These are phyloP conservation scores for Iris pallida DNA, from an alignment of 116 monocot genomes.

Conservation along the genomic window DNA sequence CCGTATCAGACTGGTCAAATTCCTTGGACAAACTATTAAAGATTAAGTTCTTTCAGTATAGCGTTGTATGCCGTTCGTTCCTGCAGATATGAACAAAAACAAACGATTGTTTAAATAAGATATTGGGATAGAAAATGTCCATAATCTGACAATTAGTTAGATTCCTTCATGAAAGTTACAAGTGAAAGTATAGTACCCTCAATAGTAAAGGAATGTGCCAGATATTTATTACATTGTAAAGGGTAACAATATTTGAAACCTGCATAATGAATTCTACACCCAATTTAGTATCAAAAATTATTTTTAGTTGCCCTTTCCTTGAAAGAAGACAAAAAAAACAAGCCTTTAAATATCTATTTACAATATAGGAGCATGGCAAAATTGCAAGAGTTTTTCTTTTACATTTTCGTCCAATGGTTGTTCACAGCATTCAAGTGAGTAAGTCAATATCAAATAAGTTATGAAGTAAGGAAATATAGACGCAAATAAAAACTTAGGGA, in stretches of 20 bases:
- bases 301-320: not conserved
- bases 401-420: slow-evolving; percentile 76
- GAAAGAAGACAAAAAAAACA: not conserved
- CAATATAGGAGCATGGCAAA: slow-evolving; percentile 88
- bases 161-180: too few relatives aligned
- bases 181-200: slow-evolving; percentile 38
- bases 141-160: not conserved
- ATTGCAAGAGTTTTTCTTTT: slow-evolving; percentile 83
- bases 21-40: slow-evolving; percentile 49
- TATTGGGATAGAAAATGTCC: not conserved
- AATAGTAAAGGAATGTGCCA: slow-evolving; percentile 95
- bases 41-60: slow-evolving; percentile 69
- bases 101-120: not conserved
- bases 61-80: slow-evolving; percentile 87
- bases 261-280: slow-evolving; percentile 5
- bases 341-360: not conserved
- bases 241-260: slow-evolving; percentile 66
- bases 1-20: not conserved
- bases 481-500: not conserved
- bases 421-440: not conserved
- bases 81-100: slow-evolving; percentile 25
- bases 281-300: not conserved
- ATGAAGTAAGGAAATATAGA: not conserved
- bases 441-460: too few relatives aligned
- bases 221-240: slow-evolving; percentile 92